Evolutionary conservation across 768 basidiomycete genomes (phyloP).

Genomic region (Russula sp.): DNA sequence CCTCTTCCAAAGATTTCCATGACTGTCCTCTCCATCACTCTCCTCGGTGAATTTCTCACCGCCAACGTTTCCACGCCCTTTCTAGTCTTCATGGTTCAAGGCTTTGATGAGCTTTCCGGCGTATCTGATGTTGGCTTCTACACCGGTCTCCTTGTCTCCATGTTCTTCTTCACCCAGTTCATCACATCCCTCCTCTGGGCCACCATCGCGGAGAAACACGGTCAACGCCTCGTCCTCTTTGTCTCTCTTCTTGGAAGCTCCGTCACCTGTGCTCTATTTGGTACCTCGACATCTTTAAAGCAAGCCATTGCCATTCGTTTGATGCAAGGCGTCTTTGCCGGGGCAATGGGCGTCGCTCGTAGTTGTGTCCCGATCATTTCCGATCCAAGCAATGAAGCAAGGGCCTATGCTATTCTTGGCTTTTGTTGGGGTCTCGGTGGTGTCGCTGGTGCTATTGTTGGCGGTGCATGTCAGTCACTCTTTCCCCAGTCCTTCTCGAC

Average conservation of each 20-base stretch:
- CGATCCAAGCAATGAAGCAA: slow-evolving; percentile 86
- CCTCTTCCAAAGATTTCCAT: slow-evolving; percentile 84
- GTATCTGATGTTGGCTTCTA: slow-evolving; percentile 86
- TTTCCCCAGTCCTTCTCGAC: not conserved
- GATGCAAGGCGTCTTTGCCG: slow-evolving; percentile 87
- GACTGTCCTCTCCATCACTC: slow-evolving; percentile 87
- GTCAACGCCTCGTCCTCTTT: slow-evolving; percentile 76
- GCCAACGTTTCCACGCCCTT: slow-evolving; percentile 93
- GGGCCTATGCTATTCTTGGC: slow-evolving; percentile 90
- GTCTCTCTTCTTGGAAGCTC: slow-evolving; percentile 84
- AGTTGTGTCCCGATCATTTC: slow-evolving; percentile 84
- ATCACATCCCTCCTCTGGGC: slow-evolving; percentile 94
- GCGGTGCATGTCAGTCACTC: slow-evolving; percentile 62
- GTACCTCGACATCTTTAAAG: slow-evolving; percentile 65
- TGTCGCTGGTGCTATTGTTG: slow-evolving; percentile 83
- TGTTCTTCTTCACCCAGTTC: slow-evolving; percentile 94
- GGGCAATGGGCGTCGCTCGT: slow-evolving; percentile 91
- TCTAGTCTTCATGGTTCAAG: slow-evolving; percentile 93
- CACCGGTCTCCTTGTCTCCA: slow-evolving; percentile 80
- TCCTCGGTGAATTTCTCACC: slow-evolving; percentile 91
- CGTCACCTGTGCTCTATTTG: slow-evolving; percentile 69
- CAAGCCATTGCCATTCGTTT: slow-evolving; percentile 85
- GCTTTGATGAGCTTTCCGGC: slow-evolving; percentile 62
- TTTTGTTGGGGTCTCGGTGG: slow-evolving; percentile 98
- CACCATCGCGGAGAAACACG: slow-evolving; percentile 91